Evolutionary conservation across 2,329 filamentous ascomycete genomes (phyloP), one percentile per base, ranked within the genome.

Genomic region (Ceratocystis eucalypticola): DNA sequence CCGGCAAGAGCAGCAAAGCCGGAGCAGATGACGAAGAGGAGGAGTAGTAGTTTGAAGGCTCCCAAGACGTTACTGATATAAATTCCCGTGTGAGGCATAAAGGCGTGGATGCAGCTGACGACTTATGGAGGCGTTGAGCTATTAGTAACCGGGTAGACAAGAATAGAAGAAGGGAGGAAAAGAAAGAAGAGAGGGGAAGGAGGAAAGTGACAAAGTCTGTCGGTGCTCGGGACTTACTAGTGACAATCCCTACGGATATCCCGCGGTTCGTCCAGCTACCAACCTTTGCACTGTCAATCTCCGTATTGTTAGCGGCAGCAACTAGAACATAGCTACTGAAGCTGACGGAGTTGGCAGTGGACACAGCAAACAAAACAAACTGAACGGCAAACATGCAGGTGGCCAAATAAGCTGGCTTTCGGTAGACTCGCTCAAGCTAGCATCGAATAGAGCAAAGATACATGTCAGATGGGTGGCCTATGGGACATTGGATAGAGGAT

Each of bases 331-430:
- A 85, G 15, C 80, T 77, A 15, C 82, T 82, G 61, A 85, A 85
- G 0, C 82, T 82, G 12, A 85, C 76, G 0, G 81, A 77, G 71
- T 85, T 85, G 0, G 79, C 81, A 0, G 82, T 80, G 0, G 83
- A 84, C 71, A 85, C 85, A 0, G 83, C 83, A 1, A 86, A 78
- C 0, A 85, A 75, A 59, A 86, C 77, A 80, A 85, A 84, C 72
- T 85, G 83, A 1, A 82, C 76, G 2, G 83, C 82, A 44, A 86
- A 76, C 1, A 86, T 78, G 68, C 81, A 83, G 0, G 82, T 84
- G 0, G 83, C 80, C 0, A 87, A 73, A 72, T 84, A 84, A 66
- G 78, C 80, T 0, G 84, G 84, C n/a, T 61, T 64, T 20, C 57
- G 45, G 74, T 85, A 86, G 20, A 68, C 62, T 17, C 84, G 81